phyloP scores from a whole-genome alignment of 495 filamentous ascomycete genomes.

The Aspergillus biplanus region DNA sequence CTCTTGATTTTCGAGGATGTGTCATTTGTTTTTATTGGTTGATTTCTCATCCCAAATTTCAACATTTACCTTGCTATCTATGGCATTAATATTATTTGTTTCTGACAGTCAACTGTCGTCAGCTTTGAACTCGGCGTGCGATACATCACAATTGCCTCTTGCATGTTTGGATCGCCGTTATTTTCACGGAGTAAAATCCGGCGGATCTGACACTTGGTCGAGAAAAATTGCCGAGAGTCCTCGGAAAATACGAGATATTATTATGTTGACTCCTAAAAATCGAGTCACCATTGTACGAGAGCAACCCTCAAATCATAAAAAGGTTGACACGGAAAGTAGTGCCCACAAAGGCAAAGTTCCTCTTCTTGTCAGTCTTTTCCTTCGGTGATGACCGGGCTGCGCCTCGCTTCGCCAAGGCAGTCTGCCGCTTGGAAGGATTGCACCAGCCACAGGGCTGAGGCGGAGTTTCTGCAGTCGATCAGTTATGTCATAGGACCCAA shows the following conservation, averaged over 20 bases:
- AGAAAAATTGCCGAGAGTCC: neutral
- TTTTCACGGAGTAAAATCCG: slow-evolving; percentile 9
- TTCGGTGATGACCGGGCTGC: slow-evolving; percentile 28
- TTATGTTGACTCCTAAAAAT: neutral
- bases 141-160: slow-evolving; percentile 12
- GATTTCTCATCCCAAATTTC: neutral
- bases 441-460: slow-evolving; percentile 29
- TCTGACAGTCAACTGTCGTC: slow-evolving; percentile 11
- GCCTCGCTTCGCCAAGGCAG: slow-evolving; percentile 7
- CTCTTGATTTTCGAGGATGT: neutral
- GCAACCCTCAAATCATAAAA: neutral
- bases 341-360: neutral
- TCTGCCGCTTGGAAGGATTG: slow-evolving; percentile 10
- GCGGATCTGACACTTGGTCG: slow-evolving; percentile 2
- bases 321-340: slow-evolving; percentile 1
- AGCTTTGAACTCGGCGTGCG: slow-evolving; percentile 17
- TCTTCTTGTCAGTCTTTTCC: neutral
- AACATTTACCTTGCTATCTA: neutral
- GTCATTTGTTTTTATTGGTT: neutral
- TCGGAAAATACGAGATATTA: neutral
- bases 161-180: slow-evolving; percentile 12
- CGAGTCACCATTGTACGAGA: neutral
- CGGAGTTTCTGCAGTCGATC: slow-evolving; percentile 29
- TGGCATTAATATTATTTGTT: neutral
- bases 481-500: slow-evolving; percentile 20